phyloP scores from a whole-genome alignment of 805 yeast species.

The Saturnispora serradocipensis region DNA sequence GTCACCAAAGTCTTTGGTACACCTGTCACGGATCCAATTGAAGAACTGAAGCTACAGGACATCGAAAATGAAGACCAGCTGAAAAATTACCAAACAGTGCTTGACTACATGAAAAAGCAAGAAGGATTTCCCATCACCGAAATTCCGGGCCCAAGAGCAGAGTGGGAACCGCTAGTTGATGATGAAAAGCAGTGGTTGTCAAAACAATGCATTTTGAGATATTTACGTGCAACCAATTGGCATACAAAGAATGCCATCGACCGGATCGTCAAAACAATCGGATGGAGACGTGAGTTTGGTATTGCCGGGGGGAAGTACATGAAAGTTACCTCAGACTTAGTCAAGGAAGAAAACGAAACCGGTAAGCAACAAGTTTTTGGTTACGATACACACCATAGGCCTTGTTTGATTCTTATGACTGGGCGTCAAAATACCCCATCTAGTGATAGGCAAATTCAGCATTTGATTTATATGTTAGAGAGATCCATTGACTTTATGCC shows the following conservation, averaged over 20 bases:
- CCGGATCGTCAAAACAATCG: constrained; percentile 65
- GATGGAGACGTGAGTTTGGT: constrained; percentile 94
- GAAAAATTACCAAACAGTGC: constrained; percentile 47
- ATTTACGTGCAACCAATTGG: constrained; percentile 92
- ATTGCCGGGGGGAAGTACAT: constrained; percentile 41
- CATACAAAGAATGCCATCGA: constrained; percentile 54
- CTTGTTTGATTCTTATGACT: constrained; percentile 81
- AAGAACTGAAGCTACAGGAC: constrained; percentile 13
- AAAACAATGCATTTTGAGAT: constrained; percentile 79
- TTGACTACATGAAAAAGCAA: constrained; percentile 47
- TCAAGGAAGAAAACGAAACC: constrained; percentile 67
- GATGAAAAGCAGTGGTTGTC: constrained; percentile 86
- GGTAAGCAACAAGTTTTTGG: constrained; percentile 91
- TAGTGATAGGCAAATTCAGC: constrained; percentile 84
- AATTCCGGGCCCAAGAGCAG: constrained; percentile 23
- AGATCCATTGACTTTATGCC: constrained; percentile 93
- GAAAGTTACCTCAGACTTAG: constrained; percentile 43
- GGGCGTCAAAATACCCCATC: constrained; percentile 98
- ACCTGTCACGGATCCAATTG: constrained; percentile 48
- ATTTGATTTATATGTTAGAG: constrained; percentile 86
- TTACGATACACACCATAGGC: constrained; percentile 82
- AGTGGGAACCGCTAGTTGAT: constrained; percentile 31
- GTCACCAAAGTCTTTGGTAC: constrained; percentile 39
- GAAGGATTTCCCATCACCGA: constrained; percentile 43
- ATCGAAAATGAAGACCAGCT: constrained; percentile 43